phyloP scores from a whole-genome alignment of 768 basidiomycete genomes.

The Astraeus odoratus region DNA sequence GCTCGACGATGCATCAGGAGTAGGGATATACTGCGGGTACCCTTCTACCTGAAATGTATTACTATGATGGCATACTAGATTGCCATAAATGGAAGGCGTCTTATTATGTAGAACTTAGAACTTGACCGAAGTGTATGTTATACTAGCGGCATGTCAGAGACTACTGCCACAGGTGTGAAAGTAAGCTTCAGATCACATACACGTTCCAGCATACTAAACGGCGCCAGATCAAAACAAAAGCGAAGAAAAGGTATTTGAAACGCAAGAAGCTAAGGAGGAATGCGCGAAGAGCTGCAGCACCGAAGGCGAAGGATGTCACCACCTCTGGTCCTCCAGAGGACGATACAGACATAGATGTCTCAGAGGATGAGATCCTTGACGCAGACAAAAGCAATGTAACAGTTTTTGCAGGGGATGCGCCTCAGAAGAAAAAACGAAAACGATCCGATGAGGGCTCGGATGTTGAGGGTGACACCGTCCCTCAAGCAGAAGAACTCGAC shows the following conservation, averaged over 20 bases:
- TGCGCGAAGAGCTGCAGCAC: constrained; percentile 30
- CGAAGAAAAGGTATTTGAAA: constrained; percentile 66
- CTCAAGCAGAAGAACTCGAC: not conserved
- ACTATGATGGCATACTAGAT: no score
- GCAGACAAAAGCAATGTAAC: constrained; percentile 12
- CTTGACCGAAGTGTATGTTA: no score
- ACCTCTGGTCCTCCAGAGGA: constrained; percentile 14
- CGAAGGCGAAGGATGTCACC: constrained; percentile 15
- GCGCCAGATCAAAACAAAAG: constrained; percentile 54
- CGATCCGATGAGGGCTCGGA: constrained; percentile 19
- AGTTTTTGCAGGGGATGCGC: constrained; percentile 12
- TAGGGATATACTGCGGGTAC: no score
- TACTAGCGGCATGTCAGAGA: not conserved
- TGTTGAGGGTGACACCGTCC: constrained; percentile 8
- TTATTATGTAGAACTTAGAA: no score
- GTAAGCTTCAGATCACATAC: constrained; percentile 9
- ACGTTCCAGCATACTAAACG: constrained; percentile 1
- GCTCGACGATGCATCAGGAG: no score
- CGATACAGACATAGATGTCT: constrained; percentile 17
- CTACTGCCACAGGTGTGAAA: constrained; percentile 4
- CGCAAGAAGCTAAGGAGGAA: constrained; percentile 66
- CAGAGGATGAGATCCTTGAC: constrained; percentile 12
- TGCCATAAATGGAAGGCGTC: no score
- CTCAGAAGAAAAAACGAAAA: constrained; percentile 42
- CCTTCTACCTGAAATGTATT: no score